Percentiles rank a stretch among this genome's conserved stretches.
Evolutionary conservation across 371 early-diverging fungal species (phyloP).

Genomic region (Sporodiniella umbellata): DNA sequence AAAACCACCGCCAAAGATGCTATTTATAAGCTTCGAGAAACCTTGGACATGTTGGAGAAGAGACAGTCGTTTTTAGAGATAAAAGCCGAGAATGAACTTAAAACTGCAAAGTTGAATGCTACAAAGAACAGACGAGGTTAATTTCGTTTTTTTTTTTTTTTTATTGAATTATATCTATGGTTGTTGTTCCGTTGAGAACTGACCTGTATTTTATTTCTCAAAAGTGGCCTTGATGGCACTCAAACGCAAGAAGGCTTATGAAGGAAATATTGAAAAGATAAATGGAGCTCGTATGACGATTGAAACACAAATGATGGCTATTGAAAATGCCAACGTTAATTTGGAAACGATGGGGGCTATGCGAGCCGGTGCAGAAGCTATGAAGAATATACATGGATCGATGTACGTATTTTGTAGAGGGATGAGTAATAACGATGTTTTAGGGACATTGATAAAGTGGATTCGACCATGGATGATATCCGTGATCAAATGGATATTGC

Average conservation of each 20-base stretch:
- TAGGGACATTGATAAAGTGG: slow-evolving; percentile 94
- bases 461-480: slow-evolving; percentile 95
- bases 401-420: slow-evolving; percentile 56
- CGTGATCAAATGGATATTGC: slow-evolving; percentile 96
- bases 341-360: slow-evolving; percentile 95
- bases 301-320: slow-evolving; percentile 94
- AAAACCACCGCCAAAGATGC: slow-evolving; percentile 92
- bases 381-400: slow-evolving; percentile 92
- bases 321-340: slow-evolving; percentile 96
- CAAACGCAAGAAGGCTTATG: slow-evolving; percentile 89
- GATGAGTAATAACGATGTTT: slow-evolving; percentile 1
- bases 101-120: slow-evolving; percentile 85
- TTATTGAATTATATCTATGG: too few relatives aligned
- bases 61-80: slow-evolving; percentile 83
- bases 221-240: slow-evolving; percentile 93
- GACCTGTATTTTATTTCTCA: too few relatives aligned
- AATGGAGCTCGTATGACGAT: slow-evolving; percentile 88
- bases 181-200: too few relatives aligned
- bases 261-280: slow-evolving; percentile 86
- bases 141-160: too few relatives aligned
- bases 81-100: slow-evolving; percentile 87
- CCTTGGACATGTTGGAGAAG: slow-evolving; percentile 92
- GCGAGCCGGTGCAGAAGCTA: slow-evolving; percentile 90
- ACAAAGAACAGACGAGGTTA: slow-evolving; percentile 91
- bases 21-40: slow-evolving; percentile 88